These are phyloP conservation scores for Lactarius akahatsu DNA, from an alignment of 768 basidiomycete species.

Conservation along the genomic window DNA sequence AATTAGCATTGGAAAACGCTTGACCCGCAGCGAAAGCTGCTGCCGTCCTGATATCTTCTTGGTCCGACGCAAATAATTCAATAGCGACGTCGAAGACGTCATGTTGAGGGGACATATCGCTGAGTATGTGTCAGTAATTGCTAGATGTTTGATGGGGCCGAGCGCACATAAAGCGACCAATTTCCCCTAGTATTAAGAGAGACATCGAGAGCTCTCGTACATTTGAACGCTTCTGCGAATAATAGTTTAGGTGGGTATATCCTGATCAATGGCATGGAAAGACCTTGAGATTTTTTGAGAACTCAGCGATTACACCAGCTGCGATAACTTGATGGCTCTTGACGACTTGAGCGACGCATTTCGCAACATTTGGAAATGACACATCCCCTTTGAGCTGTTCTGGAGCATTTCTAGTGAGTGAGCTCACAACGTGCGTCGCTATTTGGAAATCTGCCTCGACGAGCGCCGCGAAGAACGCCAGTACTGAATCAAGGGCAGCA, in stretches of 20 bases:
- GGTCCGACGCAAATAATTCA: slow-evolving; percentile 69
- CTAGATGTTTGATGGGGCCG: background rate
- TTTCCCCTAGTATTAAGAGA: slow-evolving; percentile 86
- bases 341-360: slow-evolving; percentile 82
- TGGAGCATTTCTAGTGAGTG: slow-evolving; percentile 63
- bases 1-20: slow-evolving; percentile 29
- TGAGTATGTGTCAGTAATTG: slow-evolving; percentile 36
- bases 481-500: slow-evolving; percentile 74
- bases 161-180: slow-evolving; percentile 84
- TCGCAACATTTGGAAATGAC: slow-evolving; percentile 70
- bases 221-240: slow-evolving; percentile 35
- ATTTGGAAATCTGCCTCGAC: slow-evolving; percentile 83
- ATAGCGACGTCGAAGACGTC: slow-evolving; percentile 78
- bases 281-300: slow-evolving; percentile 79
- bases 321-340: slow-evolving; percentile 66
- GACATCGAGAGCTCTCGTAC: slow-evolving; percentile 74
- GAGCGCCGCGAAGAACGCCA: slow-evolving; percentile 78
- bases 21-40: slow-evolving; percentile 92
- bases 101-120: slow-evolving; percentile 81
- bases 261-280: background rate
- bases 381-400: slow-evolving; percentile 60
- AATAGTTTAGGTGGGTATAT: background rate
- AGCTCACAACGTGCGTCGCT: slow-evolving; percentile 77
- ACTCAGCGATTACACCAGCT: slow-evolving; percentile 82
- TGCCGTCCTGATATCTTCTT: slow-evolving; percentile 85